A percentile compares a stretch with the other conserved stretches of the same genome.
Conservation (phyloP, 352 stramenopile species). For the Globisporangium spiculum region DNA sequence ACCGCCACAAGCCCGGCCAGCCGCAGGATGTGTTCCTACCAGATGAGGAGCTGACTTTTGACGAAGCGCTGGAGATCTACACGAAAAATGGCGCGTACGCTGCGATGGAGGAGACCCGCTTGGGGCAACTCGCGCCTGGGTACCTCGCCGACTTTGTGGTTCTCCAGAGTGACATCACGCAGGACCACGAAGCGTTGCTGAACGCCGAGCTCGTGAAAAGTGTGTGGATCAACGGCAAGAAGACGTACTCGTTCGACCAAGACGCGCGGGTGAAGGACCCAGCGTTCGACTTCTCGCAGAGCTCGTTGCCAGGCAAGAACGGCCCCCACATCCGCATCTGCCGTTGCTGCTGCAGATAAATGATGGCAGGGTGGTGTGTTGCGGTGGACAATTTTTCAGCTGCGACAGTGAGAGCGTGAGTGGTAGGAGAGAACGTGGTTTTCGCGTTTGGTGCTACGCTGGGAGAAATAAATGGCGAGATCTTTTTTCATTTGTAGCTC, state of each 20-base stretch:
- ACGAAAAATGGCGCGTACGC: conserved; percentile 72
- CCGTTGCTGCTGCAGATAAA: conserved; percentile 48
- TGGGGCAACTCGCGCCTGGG: conserved; percentile 52
- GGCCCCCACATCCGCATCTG: conserved; percentile 53
- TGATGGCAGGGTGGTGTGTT: background rate
- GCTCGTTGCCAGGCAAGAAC: conserved; percentile 71
- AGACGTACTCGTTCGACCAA: conserved; percentile 47
- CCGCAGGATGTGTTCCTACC: conserved; percentile 57
- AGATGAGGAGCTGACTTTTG: conserved; percentile 66
- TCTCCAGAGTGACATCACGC: conserved; percentile 50
- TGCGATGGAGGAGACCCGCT: conserved; percentile 46
- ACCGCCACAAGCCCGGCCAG: conserved; percentile 50
- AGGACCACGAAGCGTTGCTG: conserved; percentile 41
- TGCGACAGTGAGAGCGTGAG: no score
- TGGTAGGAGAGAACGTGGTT: no score
- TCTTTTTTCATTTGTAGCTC: no score
- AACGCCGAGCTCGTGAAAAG: conserved; percentile 47
- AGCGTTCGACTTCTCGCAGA: conserved; percentile 47
- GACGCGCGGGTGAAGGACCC: background rate
- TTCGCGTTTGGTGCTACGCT: no score
- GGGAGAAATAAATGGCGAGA: no score
- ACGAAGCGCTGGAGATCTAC: conserved; percentile 78
- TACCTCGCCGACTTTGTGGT: conserved; percentile 77
- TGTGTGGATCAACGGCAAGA: conserved; percentile 62
- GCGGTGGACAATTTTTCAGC: background rate